Evolutionary conservation across 306 rosid genomes (phyloP).

Genomic region (Dalbergia oliveri): DNA sequence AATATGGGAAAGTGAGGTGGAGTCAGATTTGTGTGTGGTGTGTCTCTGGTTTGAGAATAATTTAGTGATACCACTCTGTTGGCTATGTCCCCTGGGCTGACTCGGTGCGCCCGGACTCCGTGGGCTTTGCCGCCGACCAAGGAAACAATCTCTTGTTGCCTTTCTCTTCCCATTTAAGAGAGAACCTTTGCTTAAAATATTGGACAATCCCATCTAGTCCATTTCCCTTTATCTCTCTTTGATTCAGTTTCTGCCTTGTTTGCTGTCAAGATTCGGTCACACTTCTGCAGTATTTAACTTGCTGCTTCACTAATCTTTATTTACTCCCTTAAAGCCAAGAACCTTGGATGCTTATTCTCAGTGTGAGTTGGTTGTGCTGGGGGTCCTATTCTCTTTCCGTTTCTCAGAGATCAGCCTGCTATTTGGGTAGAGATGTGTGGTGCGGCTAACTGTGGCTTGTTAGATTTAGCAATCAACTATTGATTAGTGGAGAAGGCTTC

Average conservation of each 20-base stretch:
- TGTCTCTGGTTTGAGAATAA: slow-evolving; percentile 70
- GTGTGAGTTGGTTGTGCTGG: slow-evolving; percentile 59
- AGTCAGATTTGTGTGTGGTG: slow-evolving; percentile 85
- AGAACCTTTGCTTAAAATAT: slow-evolving; percentile 72
- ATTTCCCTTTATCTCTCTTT: slow-evolving; percentile 61
- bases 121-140: slow-evolving; percentile 98
- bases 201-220: slow-evolving; percentile 52
- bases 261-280: slow-evolving; percentile 81
- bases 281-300: slow-evolving; percentile 52
- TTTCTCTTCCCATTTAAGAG: slow-evolving; percentile 80
- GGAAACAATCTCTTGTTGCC: slow-evolving; percentile 87
- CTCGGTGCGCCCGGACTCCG: slow-evolving; percentile 83
- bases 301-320: slow-evolving; percentile 56
- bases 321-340: slow-evolving; percentile 61
- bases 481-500: slow-evolving; percentile 50
- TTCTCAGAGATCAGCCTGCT: slow-evolving; percentile 43
- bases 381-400: slow-evolving; percentile 44
- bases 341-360: slow-evolving; percentile 55
- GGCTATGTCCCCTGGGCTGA: slow-evolving; percentile 86
- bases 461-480: slow-evolving; percentile 51
- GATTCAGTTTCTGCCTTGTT: slow-evolving; percentile 72
- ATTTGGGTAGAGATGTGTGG: slow-evolving; percentile 47
- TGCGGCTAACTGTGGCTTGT: slow-evolving; percentile 41
- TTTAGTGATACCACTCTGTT: slow-evolving; percentile 80
- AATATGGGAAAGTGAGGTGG: slow-evolving; percentile 77